Base-by-base conservation (phyloP, 1,139 yeast species). In the Blastobotrys malaysiensis region DNA sequence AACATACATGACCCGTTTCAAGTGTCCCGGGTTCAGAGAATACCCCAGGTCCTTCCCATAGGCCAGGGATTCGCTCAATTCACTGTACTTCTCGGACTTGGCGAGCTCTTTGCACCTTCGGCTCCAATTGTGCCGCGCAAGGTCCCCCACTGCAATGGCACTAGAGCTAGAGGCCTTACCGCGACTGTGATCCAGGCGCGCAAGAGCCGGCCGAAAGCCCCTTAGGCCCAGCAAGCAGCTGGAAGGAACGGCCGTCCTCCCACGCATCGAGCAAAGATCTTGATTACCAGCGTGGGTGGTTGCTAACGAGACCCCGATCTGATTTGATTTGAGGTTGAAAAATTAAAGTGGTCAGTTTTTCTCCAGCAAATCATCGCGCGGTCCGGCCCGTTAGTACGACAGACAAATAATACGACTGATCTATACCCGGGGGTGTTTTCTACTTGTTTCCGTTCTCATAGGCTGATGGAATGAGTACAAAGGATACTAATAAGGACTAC, bases 401-500 rank as follows among this genome's bases (percentile, higher is more conserved):
- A 5, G 31, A 26, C 13, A 31, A 13, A n/a, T 13, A 31, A 31
- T 31, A 31, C 39, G 39, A 31, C 39, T 7, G 39, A 31, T 31
- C 39, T 31, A 16, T 11, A 22, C 5, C n/a, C n/a, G n/a, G n/a
- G n/a, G n/a, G n/a, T n/a, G n/a, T 5, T 5, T 26, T 5, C 11
- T 26, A 13, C 11, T 5, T 26, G 31, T 5, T 3, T 26, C 39
- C 16, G 39, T 11, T 7, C 31, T 26, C 31, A 9, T 26, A 9
- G 31, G 11, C 11, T 9, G 43, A 2, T 16, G 22, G 21, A 18
- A 18, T 20, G 46, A n/a, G 45, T 46, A 20, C 27, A 9, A 36
- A 31, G 24, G 55, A 52, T 9, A 5, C 31, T 27, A n/a, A n/a
- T n/a, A 45, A 52, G 16, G 58, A 46, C 26, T n/a, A 46, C 22